Conservation (phyloP, 495 filamentous ascomycete genomes). For the Choiromyces venosus region DNA sequence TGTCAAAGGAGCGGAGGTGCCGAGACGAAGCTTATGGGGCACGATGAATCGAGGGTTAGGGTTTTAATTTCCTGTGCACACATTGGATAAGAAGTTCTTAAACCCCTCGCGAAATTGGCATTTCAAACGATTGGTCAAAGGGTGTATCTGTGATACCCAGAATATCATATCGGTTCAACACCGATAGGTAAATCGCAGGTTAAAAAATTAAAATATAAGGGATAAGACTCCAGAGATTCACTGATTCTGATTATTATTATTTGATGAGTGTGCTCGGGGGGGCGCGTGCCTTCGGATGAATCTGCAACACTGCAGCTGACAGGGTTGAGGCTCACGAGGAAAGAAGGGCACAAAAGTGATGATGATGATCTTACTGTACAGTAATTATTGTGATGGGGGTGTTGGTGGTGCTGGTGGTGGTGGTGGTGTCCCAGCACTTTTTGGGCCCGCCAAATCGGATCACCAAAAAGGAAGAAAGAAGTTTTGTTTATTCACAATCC, state of each 20-base stretch:
- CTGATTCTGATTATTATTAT: background rate
- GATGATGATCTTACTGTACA: background rate
- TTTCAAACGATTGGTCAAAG: background rate
- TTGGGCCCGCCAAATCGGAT: background rate
- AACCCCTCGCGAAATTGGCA: background rate
- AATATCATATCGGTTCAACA: background rate
- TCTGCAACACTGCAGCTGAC: background rate
- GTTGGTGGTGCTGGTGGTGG: background rate
- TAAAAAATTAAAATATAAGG: background rate
- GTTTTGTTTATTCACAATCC: background rate
- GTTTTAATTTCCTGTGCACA: background rate
- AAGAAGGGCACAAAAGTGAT: background rate
- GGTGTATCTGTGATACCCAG: background rate
- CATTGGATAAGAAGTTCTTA: background rate
- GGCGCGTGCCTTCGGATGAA: background rate
- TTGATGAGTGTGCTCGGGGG: background rate
- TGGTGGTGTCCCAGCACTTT: background rate
- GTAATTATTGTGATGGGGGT: background rate
- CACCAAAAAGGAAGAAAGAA: background rate
- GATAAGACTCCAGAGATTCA: background rate
- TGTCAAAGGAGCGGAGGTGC: conserved; percentile 1
- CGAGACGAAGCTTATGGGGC: background rate
- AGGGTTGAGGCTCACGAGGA: conserved; percentile 1
- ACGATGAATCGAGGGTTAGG: background rate
- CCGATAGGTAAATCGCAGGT: background rate